phyloP scores from a whole-genome alignment of 2,329 filamentous ascomycete species.

The Elsinoe batatas region DNA sequence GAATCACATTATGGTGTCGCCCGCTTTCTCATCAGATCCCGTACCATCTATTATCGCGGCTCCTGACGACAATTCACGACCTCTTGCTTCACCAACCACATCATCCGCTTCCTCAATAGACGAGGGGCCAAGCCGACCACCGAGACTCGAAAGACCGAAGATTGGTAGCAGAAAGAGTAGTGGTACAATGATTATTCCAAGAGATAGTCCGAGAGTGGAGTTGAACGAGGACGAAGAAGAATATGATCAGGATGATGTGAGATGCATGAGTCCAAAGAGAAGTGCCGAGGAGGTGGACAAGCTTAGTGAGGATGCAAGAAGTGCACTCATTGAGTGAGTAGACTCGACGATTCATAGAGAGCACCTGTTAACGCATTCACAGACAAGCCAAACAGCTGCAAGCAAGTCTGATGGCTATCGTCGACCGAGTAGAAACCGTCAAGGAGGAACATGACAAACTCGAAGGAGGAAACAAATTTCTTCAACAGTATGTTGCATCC shows the following conservation, averaged over 20 bases:
- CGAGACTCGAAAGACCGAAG: conserved; percentile 43
- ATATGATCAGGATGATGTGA: conserved; percentile 77
- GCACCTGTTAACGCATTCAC: background rate
- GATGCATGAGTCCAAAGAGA: conserved; percentile 86
- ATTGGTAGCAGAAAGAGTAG: conserved; percentile 65
- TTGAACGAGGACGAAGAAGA: conserved; percentile 54
- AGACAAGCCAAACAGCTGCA: conserved; percentile 86
- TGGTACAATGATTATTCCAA: conserved; percentile 68
- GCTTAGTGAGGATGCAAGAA: conserved; percentile 70
- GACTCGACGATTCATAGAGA: background rate
- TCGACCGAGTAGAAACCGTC: conserved; percentile 89
- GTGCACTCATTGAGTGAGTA: conserved; percentile 51
- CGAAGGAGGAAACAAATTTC: conserved; percentile 90
- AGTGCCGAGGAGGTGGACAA: conserved; percentile 86
- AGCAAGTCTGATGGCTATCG: conserved; percentile 77
- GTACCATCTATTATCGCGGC: conserved; percentile 4
- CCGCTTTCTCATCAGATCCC: conserved; percentile 6
- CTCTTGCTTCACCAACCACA: conserved; percentile 9
- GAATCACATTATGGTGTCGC: conserved; percentile 8
- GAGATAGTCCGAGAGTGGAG: conserved; percentile 60
- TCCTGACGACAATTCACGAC: background rate
- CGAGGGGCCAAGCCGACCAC: background rate
- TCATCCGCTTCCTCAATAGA: conserved; percentile 7
- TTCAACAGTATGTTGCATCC: conserved; percentile 51
- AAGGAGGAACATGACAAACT: conserved; percentile 93